Percentiles rank a stretch among this genome's conserved stretches.
Evolutionary conservation across 2,329 filamentous ascomycete species (phyloP).

Genomic region (Chrysoporthe puriensis): DNA sequence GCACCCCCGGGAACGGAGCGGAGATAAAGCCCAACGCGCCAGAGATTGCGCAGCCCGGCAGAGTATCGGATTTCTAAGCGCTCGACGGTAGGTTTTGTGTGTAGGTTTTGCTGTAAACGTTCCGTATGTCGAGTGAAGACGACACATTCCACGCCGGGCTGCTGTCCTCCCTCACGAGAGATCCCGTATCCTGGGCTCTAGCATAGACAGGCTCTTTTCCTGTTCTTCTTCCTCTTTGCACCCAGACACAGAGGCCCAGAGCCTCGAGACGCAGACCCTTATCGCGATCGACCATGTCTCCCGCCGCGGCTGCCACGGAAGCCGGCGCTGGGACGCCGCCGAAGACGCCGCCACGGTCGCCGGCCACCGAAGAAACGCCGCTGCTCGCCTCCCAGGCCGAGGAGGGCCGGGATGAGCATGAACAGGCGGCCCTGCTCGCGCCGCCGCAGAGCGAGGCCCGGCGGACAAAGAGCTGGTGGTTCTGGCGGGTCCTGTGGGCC

Average conservation of each 20-base stretch:
- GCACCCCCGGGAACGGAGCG: constrained; percentile 8
- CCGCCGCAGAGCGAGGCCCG: constrained; percentile 25
- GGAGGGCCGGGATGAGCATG: constrained; percentile 28
- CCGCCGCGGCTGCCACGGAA: constrained; percentile 14
- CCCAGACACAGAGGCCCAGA: neutral
- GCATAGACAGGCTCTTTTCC: neutral
- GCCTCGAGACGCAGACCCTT: neutral
- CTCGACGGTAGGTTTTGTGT: constrained; percentile 5
- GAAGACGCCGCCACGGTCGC: constrained; percentile 16
- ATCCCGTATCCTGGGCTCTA: neutral
- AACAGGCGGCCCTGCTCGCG: constrained; percentile 32
- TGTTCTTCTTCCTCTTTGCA: neutral
- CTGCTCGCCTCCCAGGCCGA: constrained; percentile 24
- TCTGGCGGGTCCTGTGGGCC: constrained; percentile 44
- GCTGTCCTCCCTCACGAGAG: neutral
- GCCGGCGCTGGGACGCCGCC: constrained; percentile 22
- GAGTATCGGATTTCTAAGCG: constrained; percentile 29
- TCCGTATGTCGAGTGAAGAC: neutral
- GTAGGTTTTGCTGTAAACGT: neutral
- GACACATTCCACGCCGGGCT: neutral
- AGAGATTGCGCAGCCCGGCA: constrained; percentile 12
- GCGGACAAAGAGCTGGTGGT: constrained; percentile 35
- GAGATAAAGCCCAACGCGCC: constrained; percentile 23
- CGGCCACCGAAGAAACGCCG: constrained; percentile 27
- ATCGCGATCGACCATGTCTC: constrained; percentile 16